Evolutionary conservation across 2,329 filamentous ascomycete genomes (phyloP).

Genomic region (Nigrograna mackinnonii): DNA sequence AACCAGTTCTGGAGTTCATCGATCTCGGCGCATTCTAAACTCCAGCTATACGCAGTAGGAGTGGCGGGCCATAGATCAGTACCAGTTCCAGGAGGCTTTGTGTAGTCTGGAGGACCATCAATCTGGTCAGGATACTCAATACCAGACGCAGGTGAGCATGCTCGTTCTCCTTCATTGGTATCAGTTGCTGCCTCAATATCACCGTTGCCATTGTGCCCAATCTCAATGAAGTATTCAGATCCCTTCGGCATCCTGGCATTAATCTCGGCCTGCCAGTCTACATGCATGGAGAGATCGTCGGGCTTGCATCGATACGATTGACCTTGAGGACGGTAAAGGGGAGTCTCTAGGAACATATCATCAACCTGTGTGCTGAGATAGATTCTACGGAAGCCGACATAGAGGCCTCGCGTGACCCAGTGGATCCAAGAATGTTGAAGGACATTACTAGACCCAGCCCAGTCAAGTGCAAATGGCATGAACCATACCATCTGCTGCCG

Average conservation of each 20-base stretch:
- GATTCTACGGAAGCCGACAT: constrained; percentile 59
- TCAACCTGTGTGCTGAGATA: constrained; percentile 63
- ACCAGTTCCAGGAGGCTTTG: constrained; percentile 46
- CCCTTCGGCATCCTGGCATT: constrained; percentile 36
- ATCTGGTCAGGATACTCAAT: constrained; percentile 46
- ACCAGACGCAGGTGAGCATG: constrained; percentile 34
- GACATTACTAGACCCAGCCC: constrained; percentile 59
- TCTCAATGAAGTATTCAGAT: constrained; percentile 40
- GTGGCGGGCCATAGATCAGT: constrained; percentile 43
- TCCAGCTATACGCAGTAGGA: constrained; percentile 54
- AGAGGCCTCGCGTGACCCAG: constrained; percentile 64
- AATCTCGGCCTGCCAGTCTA: constrained; percentile 30
- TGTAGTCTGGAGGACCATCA: constrained; percentile 49
- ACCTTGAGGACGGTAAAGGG: constrained; percentile 47
- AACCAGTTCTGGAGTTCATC: constrained; percentile 61
- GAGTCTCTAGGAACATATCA: constrained; percentile 61
- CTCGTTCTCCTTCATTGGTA: constrained; percentile 17
- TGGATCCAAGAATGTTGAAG: constrained; percentile 66
- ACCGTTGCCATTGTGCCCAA: constrained; percentile 43
- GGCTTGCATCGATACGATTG: constrained; percentile 53
- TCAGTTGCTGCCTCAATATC: constrained; percentile 39
- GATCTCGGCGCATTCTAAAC: constrained; percentile 51
- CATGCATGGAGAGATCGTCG: constrained; percentile 31
- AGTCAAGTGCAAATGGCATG: constrained; percentile 56
- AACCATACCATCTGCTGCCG: constrained; percentile 68